Evolutionary conservation across 2,329 filamentous ascomycete species (phyloP), one percentile per base, ranked within the genome.

Genomic region (Gyromitra esculenta): DNA sequence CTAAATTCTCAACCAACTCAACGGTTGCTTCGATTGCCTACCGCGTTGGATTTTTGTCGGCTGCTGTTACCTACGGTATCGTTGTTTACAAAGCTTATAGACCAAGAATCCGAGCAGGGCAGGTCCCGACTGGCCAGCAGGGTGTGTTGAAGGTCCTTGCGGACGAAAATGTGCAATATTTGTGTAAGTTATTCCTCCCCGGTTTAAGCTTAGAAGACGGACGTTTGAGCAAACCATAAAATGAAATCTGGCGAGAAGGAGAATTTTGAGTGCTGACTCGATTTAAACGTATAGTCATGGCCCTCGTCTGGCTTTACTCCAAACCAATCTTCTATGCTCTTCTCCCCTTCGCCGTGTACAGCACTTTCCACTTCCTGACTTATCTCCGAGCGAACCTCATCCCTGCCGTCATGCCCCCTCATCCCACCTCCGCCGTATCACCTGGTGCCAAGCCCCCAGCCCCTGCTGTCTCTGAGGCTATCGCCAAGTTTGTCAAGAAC

Each of bases 51-150:
- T 99, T 99, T 84, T 80, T 97, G 81, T 91, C 94, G 1, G 96
- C 96, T 5, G 93, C 94, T 62, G 89, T 90, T 64, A 98, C 96
- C 9, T 99, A 99, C 84, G 95, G 96, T 80, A 98, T 99, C 80
- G 96, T 99, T 64, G 95, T 99, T 78, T 98, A 97, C 88, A 99
- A 99, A 89, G 94, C 93, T 75, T 93, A 94, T 87, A 91, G 94
- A 80, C 93, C 94, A 81, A 91, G 93, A 80, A 88, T 92, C 81
- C 92, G 88, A 45, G 64, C 39, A 57, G 77, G 73, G 35, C 64
- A 67, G 9, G 59, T 76, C 31, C 71, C 68, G 37, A 68, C 67
- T 56, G 77, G 64, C 50, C 90, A 86, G 83, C 84, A 90, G 81
- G 89, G 87, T 75, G 84, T 88, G 63, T 70, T 95, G 75, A 88